phyloP scores from a whole-genome alignment of 2,329 filamentous ascomycete genomes.

The Fusarium heterosporum region DNA sequence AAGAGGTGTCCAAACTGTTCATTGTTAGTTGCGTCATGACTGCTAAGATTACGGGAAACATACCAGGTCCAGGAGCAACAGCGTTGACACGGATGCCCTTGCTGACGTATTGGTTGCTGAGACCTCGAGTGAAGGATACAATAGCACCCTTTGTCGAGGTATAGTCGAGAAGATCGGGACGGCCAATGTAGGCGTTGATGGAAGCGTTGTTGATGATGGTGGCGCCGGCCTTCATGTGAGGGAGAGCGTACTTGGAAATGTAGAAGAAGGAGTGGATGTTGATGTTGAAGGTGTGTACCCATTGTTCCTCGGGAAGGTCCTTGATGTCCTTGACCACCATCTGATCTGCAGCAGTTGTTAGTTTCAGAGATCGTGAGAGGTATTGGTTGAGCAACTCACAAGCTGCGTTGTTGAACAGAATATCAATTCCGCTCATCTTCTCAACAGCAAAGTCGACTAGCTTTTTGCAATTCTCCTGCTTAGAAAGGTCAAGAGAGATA shows the following conservation, averaged over 20 bases:
- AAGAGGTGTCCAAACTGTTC: conserved; percentile 76
- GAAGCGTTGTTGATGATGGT: conserved; percentile 89
- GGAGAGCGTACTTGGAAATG: conserved; percentile 79
- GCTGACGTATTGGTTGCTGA: conserved; percentile 78
- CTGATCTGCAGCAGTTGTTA: conserved; percentile 45
- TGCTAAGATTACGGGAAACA: not conserved
- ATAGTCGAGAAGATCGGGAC: conserved; percentile 84
- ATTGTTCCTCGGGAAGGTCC: conserved; percentile 81
- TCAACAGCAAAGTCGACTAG: conserved; percentile 74
- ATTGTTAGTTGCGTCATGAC: conserved; percentile 8
- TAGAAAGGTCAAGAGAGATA: conserved; percentile 72
- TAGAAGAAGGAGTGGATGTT: conserved; percentile 89
- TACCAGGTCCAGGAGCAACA: conserved; percentile 76
- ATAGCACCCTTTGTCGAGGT: conserved; percentile 84
- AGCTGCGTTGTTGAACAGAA: conserved; percentile 79
- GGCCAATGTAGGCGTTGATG: conserved; percentile 85
- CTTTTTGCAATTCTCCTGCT: conserved; percentile 75
- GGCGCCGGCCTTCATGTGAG: conserved; percentile 78
- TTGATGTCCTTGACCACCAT: conserved; percentile 79
- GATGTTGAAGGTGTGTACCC: conserved; percentile 81
- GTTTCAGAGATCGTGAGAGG: not conserved
- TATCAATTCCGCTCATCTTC: conserved; percentile 76
- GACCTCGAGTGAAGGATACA: conserved; percentile 79
- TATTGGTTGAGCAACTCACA: conserved; percentile 61
- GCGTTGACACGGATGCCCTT: conserved; percentile 82